A percentile compares a stretch with the other conserved stretches of the same genome.
These are phyloP conservation scores for Balansia obtecta DNA, from an alignment of 2,329 filamentous ascomycete genomes.

Conservation along the genomic window DNA sequence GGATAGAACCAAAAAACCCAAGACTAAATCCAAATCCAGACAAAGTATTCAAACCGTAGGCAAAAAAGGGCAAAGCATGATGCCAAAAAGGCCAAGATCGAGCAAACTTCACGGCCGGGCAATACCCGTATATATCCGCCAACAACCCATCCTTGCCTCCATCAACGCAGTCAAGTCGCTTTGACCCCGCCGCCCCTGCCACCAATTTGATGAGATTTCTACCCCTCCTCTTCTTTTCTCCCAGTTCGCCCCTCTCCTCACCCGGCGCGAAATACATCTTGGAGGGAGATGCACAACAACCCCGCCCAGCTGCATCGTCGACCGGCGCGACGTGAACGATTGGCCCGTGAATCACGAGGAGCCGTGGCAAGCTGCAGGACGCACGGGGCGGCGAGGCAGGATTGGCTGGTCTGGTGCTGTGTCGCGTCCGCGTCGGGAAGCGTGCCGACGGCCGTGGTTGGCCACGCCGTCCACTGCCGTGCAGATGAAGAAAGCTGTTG, in stretches of 20 bases:
- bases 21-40: background rate
- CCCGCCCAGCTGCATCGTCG: background rate
- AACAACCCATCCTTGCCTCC: background rate
- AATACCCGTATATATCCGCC: background rate
- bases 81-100: background rate
- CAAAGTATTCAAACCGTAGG: background rate
- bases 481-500: background rate
- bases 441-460: constrained; percentile 9
- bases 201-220: background rate
- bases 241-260: background rate
- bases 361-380: background rate
- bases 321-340: constrained; percentile 1
- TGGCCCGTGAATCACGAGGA: background rate
- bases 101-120: background rate
- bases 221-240: background rate
- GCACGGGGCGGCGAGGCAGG: background rate
- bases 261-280: background rate
- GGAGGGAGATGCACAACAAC: background rate
- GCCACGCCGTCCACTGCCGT: constrained; percentile 2
- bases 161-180: background rate
- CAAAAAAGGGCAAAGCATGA: background rate
- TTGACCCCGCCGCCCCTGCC: background rate
- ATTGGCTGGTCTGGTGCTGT: background rate
- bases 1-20: background rate
- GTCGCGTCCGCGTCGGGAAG: constrained; percentile 10